Base-by-base conservation (phyloP, 2,329 filamentous ascomycete species). In the Botrytis porri region DNA sequence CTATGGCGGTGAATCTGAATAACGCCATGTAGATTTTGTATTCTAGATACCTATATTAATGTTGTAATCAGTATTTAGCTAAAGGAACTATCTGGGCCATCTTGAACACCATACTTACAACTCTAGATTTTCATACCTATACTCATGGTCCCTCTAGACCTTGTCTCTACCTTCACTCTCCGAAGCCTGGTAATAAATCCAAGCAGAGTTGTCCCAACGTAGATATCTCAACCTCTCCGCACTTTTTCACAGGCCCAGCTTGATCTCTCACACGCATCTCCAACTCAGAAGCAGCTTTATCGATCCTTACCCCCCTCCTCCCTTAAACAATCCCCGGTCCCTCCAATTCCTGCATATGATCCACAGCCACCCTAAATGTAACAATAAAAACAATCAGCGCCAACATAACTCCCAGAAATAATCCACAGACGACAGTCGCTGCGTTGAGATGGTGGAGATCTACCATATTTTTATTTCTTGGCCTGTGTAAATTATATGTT, bases 341-440 rank as follows among this genome's bases (percentile, higher is more conserved):
- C 20, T 71, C 69, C 22, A 57, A 45, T 22, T 64, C 60, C 4
- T 57, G 37, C 14, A 71, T 48, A 43, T 57, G 32, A 32, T 71
- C 69, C 9, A 71, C 60, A 45, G 69, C 69, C 35, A 71, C 22
- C 29, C 69, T 39, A 71, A 71, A 71, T 5, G 60, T 66, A 65
- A 71, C 4, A n/a, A 71, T 35, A 37, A 71, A 71, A 9, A 22
- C 35, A 32, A 71, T 65, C 1, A 71, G 12, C 18, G 69, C 69
- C 60, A 71, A 14, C 14, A 71, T 65, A 57, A 65, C 37, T 20
- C 69, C 69, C 22, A 71, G 29, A 29, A 71, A 71, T 3, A 71
- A 66, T 20, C 69, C 69, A 54, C 69, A 71, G 14, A 71, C 60
- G 43, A 71, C 61, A 32, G 60, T 54, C n/a, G 69, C 69, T 48